Percentiles rank a stretch among this genome's conserved stretches.
These are phyloP conservation scores for Amylostereum areolatum DNA, from an alignment of 1,284 basidiomycete species.

Conservation along the genomic window DNA sequence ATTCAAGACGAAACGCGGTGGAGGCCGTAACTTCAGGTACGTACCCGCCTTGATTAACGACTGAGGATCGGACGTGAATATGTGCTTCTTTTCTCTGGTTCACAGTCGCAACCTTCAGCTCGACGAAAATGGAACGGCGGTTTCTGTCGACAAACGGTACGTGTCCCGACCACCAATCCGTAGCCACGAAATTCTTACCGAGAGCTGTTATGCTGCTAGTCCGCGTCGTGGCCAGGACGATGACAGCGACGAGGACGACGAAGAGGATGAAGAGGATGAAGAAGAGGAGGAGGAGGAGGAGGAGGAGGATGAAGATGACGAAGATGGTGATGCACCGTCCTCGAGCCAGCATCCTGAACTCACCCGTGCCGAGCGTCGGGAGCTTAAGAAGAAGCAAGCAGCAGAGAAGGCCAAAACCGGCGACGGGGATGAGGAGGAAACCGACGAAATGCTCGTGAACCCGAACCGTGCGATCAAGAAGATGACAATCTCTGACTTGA, in stretches of 20 bases:
- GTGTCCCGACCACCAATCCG: slow-evolving; percentile 5
- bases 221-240: slow-evolving; percentile 18
- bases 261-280: slow-evolving; percentile 33
- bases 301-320: slow-evolving; percentile 26
- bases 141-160: slow-evolving; percentile 44
- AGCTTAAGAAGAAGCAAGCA: slow-evolving; percentile 68
- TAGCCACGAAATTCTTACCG: background rate
- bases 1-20: slow-evolving; percentile 83
- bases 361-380: slow-evolving; percentile 59
- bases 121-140: slow-evolving; percentile 58
- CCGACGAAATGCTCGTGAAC: slow-evolving; percentile 50
- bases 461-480: slow-evolving; percentile 67
- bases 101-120: slow-evolving; percentile 53
- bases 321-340: background rate
- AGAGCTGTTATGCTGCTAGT: background rate
- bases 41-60: slow-evolving; percentile 7
- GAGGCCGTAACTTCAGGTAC: slow-evolving; percentile 76
- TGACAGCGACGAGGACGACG: slow-evolving; percentile 30
- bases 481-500: slow-evolving; percentile 58
- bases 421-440: slow-evolving; percentile 49
- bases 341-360: slow-evolving; percentile 37
- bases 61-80: background rate
- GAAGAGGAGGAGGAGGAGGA: slow-evolving; percentile 28
- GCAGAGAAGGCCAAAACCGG: slow-evolving; percentile 38
- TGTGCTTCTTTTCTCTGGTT: slow-evolving; percentile 1